phyloP scores from a whole-genome alignment of 352 stramenopile species.

The Phytophthora tentaculata region DNA sequence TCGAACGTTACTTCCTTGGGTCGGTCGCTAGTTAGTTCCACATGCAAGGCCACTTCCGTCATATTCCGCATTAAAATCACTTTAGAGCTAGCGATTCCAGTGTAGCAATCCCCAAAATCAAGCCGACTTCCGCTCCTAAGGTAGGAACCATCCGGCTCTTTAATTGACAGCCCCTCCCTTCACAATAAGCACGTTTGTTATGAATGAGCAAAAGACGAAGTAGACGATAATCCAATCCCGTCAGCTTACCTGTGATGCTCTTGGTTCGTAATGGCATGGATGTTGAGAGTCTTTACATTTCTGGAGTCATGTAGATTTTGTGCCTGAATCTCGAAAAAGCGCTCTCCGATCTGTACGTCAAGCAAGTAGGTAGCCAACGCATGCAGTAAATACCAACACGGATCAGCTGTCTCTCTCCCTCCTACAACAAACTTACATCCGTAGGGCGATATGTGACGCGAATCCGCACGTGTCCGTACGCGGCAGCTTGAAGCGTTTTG shows the following conservation, averaged over 20 bases:
- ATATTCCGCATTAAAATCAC: conserved; percentile 85
- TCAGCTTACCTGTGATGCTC: conserved; percentile 79
- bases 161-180: conserved; percentile 88
- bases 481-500: conserved; percentile 80
- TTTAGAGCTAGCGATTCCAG: conserved; percentile 83
- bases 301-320: conserved; percentile 87
- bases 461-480: conserved; percentile 87
- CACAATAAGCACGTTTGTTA: neutral
- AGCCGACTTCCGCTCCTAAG: conserved; percentile 89
- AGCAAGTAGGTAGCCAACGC: conserved; percentile 12
- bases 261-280: conserved; percentile 89
- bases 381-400: conserved; percentile 19
- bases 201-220: neutral
- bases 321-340: conserved; percentile 87
- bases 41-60: conserved; percentile 82
- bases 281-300: conserved; percentile 88
- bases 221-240: neutral
- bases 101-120: conserved; percentile 91
- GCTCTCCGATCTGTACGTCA: conserved; percentile 70
- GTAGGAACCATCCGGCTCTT: conserved; percentile 82
- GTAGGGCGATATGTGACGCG: conserved; percentile 85
- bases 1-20: conserved; percentile 91
- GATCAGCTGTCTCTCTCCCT: neutral
- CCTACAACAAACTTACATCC: conserved; percentile 52
- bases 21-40: conserved; percentile 86